phyloP scores from a whole-genome alignment of 2,329 filamentous ascomycete genomes.

The Esteya vermicola region DNA sequence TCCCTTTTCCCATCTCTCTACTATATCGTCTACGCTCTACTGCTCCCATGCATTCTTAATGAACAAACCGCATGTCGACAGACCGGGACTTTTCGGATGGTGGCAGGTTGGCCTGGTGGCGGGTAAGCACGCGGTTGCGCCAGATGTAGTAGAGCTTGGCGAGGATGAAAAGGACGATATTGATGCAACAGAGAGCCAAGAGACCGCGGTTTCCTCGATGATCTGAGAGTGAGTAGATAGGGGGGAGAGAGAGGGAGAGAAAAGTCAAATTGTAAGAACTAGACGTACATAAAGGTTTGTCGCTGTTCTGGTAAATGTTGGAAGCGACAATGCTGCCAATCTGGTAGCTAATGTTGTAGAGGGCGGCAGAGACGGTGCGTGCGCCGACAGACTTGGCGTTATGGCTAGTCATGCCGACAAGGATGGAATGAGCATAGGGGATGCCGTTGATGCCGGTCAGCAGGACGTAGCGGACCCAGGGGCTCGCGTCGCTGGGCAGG shows the following conservation, averaged over 20 bases:
- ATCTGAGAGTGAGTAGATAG: too few relatives aligned
- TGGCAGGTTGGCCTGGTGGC: too few relatives aligned
- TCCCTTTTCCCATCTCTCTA: too few relatives aligned
- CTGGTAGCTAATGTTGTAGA: slow-evolving; percentile 12
- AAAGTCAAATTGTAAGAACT: too few relatives aligned
- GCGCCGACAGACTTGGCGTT: slow-evolving; percentile 26
- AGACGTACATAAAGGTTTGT: slow-evolving; percentile 31
- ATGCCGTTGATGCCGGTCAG: neutral
- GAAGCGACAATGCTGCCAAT: slow-evolving; percentile 18
- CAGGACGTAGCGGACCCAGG: slow-evolving; percentile 24
- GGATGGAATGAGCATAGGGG: neutral
- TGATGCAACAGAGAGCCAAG: slow-evolving; percentile 32
- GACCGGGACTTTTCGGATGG: too few relatives aligned
- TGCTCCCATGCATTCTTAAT: too few relatives aligned
- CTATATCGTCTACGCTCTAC: too few relatives aligned
- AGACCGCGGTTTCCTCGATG: slow-evolving; percentile 37
- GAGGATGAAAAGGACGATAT: slow-evolving; percentile 33
- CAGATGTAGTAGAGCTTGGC: slow-evolving; percentile 38
- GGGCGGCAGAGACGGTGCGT: slow-evolving; percentile 5
- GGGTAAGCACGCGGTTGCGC: too few relatives aligned
- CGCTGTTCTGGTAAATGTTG: slow-evolving; percentile 38
- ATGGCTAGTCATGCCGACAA: slow-evolving; percentile 37
- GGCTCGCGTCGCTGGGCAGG: slow-evolving; percentile 17
- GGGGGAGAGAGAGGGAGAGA: too few relatives aligned
- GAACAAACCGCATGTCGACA: too few relatives aligned